Evolutionary conservation across 148 eudicot species (phyloP), one percentile per base, ranked within the genome.

Genomic region (Rhododendron ferrugineum): DNA sequence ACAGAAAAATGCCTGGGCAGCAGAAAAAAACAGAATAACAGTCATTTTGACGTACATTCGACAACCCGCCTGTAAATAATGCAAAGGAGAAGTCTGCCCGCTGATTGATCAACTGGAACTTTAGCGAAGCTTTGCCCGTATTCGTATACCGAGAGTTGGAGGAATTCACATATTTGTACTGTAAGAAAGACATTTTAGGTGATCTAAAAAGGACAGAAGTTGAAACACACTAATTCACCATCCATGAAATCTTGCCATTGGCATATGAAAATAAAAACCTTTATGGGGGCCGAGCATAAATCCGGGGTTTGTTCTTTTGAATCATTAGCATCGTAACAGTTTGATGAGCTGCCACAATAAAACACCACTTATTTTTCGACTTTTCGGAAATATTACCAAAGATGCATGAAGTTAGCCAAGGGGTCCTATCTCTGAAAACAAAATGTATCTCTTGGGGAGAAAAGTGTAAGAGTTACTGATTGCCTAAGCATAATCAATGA

Each of bases 21-120:
- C 16, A 62, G 52, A 34, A 36, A n/a, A 66, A 56, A 36, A 75
- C 3, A 37, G 52, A 18, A 86, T 36, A 18, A 75, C 47, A 46
- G 80, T n/a, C 23, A 50, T 84, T 56, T 85, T 30, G 1, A 89
- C 98, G 13, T 83, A 95, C 96, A 85, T 90, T 92, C 8, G 93
- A 91, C 70, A 93, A 83, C 2, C 99, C 98, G 42, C n/a, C n/a
- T n/a, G n/a, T n/a, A 89, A 97, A 95, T 52, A 95, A 89, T 32
- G 93, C 98, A 85, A 97, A 95, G 6, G 99, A 91, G 91, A 94
- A 94, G 89, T 97, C 99, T 85, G 93, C 91, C 20, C 99, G 98
- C 87, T 97, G 99, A 92, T 97, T 97, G 82, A 95, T 97, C 87
- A 97, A 88, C 88, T 80, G 94, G 80, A 97, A 91, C 56, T 79